Conservation (phyloP, 192 early-diverging fungal genomes). For the Spinellus fusiger region DNA sequence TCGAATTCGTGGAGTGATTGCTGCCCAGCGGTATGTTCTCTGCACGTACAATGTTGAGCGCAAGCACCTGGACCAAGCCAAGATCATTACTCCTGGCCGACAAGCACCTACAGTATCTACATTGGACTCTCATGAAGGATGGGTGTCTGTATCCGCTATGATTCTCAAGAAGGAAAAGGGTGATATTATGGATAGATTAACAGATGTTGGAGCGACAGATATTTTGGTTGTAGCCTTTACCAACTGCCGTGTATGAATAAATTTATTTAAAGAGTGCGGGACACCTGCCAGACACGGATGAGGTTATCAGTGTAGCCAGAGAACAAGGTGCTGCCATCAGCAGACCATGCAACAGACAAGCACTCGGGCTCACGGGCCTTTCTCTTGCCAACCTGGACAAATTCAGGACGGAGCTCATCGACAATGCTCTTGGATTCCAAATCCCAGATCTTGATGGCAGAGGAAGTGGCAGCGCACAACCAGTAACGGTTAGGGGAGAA, state of each 20-base stretch:
- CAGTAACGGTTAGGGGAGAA: constrained; percentile 99
- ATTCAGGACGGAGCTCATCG: constrained; percentile 83
- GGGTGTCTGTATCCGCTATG: constrained; percentile 93
- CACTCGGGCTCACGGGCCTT: constrained; percentile 69
- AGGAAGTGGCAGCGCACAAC: constrained; percentile 96
- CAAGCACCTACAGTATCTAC: constrained; percentile 86
- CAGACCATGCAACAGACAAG: constrained; percentile 96
- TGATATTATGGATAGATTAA: constrained; percentile 87
- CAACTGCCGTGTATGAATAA: constrained; percentile 70
- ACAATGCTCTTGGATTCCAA: constrained; percentile 97
- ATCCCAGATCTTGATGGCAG: constrained; percentile 99
- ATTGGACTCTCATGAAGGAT: constrained; percentile 69
- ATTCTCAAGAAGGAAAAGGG: constrained; percentile 70
- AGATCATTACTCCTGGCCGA: constrained; percentile 82
- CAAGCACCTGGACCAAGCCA: constrained; percentile 53
- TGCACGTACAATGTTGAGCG: constrained; percentile 88
- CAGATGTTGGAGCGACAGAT: constrained; percentile 82
- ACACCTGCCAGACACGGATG: constrained; percentile 81
- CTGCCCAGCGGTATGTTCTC: constrained; percentile 81
- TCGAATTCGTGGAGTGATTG: constrained; percentile 87
- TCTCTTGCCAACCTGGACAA: constrained; percentile 67
- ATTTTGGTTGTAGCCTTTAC: constrained; percentile 79
- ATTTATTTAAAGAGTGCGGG: constrained; percentile 42
- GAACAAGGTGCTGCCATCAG: constrained; percentile 96
- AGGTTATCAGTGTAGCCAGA: constrained; percentile 94